Evolutionary conservation across 345 rosid genomes (phyloP).

Genomic region (Hypericum androsaemum): DNA sequence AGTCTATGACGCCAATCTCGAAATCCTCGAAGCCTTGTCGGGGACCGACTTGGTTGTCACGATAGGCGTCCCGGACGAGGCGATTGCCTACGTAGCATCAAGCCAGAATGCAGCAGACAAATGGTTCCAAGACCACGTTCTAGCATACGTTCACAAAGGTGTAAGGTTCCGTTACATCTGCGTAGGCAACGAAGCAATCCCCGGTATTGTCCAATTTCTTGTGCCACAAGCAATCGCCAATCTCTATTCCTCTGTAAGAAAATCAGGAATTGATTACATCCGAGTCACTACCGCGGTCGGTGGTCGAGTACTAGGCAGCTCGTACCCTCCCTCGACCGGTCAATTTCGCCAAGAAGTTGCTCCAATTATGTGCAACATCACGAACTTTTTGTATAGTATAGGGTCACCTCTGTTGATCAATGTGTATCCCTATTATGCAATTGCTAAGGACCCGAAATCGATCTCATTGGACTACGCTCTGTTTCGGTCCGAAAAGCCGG

Average conservation of each 20-base stretch:
- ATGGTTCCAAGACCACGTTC: conserved; percentile 18
- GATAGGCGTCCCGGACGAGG: conserved; percentile 14
- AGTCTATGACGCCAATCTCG: conserved; percentile 9
- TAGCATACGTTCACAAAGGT: conserved; percentile 7
- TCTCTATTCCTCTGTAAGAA: conserved; percentile 10
- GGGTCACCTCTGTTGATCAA: conserved; percentile 14
- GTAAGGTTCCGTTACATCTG: conserved; percentile 17
- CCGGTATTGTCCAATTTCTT: conserved; percentile 1
- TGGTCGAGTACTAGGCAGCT: conserved; percentile 4
- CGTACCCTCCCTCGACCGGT: conserved; percentile 18
- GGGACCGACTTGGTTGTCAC: conserved; percentile 14
- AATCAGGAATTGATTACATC: conserved; percentile 5
- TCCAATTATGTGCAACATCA: conserved; percentile 5
- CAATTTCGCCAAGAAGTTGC: conserved; percentile 6
- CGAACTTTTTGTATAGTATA: background rate
- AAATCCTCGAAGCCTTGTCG: conserved; percentile 13
- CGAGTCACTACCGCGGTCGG: conserved; percentile 12
- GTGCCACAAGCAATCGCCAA: conserved; percentile 10
- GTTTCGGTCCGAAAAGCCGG: conserved; percentile 8
- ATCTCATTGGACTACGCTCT: conserved; percentile 14
- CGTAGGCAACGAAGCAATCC: conserved; percentile 14
- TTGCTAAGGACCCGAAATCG: conserved; percentile 5
- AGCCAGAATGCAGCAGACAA: conserved; percentile 18
- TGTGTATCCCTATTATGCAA: conserved; percentile 13
- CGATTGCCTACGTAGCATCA: conserved; percentile 12